Evolutionary conservation across 2,329 filamentous ascomycete species (phyloP).

Genomic region (Pseudohalonectria lignicola): DNA sequence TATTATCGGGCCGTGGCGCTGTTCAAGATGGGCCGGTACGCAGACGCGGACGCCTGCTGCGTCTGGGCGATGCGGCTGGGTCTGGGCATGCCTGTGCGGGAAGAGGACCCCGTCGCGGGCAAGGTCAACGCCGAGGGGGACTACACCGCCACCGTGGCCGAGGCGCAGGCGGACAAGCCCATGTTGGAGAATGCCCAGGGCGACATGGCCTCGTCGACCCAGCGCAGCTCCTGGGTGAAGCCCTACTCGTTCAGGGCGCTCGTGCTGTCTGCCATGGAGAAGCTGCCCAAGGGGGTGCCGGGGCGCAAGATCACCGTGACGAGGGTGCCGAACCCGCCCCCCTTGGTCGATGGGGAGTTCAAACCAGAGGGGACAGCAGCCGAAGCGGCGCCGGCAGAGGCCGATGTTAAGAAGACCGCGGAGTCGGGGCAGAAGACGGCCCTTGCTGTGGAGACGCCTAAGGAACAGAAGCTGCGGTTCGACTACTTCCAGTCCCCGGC

Average conservation of each 20-base stretch:
- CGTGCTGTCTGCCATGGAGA: conserved; percentile 28
- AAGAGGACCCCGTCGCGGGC: conserved; percentile 23
- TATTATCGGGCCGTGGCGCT: conserved; percentile 68
- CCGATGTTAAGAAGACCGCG: not conserved
- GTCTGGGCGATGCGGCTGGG: conserved; percentile 36
- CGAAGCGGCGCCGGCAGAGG: not conserved
- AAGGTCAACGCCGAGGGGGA: conserved; percentile 32
- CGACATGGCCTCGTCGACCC: conserved; percentile 1
- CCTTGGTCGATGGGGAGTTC: conserved; percentile 6
- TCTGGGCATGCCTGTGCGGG: conserved; percentile 22
- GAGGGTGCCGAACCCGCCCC: conserved; percentile 18
- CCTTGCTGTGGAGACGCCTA: conserved; percentile 9
- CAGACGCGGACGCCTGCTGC: conserved; percentile 65
- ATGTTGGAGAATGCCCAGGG: conserved; percentile 8
- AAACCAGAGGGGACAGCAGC: conserved; percentile 2
- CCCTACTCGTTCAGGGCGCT: conserved; percentile 1
- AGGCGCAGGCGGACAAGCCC: conserved; percentile 13
- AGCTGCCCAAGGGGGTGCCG: conserved; percentile 29
- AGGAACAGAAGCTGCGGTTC: conserved; percentile 22
- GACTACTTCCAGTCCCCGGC: conserved; percentile 29
- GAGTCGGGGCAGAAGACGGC: conserved; percentile 1
- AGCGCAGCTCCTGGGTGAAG: conserved; percentile 9
- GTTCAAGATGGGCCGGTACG: conserved; percentile 58
- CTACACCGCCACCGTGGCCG: conserved; percentile 29
- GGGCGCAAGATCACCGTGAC: conserved; percentile 32